These are phyloP conservation scores for Tricladium varicosporioides DNA, from an alignment of 2,329 filamentous ascomycete species.

Conservation along the genomic window DNA sequence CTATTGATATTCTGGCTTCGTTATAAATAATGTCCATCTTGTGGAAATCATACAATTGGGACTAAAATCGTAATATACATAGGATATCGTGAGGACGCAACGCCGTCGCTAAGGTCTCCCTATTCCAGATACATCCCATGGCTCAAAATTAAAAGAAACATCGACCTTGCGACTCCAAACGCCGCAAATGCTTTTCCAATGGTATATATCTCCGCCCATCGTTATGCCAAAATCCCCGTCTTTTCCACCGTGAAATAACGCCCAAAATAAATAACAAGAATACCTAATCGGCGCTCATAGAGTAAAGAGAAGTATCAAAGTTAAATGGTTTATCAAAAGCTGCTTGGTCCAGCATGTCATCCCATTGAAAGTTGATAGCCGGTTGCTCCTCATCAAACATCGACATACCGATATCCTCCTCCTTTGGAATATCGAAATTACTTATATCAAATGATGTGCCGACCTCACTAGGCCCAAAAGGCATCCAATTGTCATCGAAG, in stretches of 20 bases:
- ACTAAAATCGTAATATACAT: conserved; percentile 11
- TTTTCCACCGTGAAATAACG: conserved; percentile 15
- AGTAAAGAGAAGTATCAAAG: conserved; percentile 48
- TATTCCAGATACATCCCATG: background rate
- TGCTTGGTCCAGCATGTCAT: conserved; percentile 42
- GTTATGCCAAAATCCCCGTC: conserved; percentile 7
- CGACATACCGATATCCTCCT: conserved; percentile 20
- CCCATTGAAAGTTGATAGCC: conserved; percentile 40
- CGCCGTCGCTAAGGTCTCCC: conserved; percentile 8
- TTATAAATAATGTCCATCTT: background rate
- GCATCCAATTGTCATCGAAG: conserved; percentile 42
- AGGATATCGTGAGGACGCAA: conserved; percentile 4
- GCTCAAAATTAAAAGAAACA: background rate
- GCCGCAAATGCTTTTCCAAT: conserved; percentile 20
- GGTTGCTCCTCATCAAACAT: conserved; percentile 30
- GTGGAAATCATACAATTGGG: conserved; percentile 1
- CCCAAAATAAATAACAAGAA: conserved; percentile 13
- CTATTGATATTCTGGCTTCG: too few species aligned
- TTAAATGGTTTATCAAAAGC: conserved; percentile 54
- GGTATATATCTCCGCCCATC: conserved; percentile 12
- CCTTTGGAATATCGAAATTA: conserved; percentile 32
- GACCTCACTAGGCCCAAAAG: conserved; percentile 40
- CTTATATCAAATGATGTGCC: conserved; percentile 45
- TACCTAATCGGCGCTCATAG: conserved; percentile 37
- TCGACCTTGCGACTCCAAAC: conserved; percentile 6